Evolutionary conservation across 2,329 filamentous ascomycete genomes (phyloP), one percentile per base, ranked within the genome.

Genomic region (Arthrinium phaeospermum): DNA sequence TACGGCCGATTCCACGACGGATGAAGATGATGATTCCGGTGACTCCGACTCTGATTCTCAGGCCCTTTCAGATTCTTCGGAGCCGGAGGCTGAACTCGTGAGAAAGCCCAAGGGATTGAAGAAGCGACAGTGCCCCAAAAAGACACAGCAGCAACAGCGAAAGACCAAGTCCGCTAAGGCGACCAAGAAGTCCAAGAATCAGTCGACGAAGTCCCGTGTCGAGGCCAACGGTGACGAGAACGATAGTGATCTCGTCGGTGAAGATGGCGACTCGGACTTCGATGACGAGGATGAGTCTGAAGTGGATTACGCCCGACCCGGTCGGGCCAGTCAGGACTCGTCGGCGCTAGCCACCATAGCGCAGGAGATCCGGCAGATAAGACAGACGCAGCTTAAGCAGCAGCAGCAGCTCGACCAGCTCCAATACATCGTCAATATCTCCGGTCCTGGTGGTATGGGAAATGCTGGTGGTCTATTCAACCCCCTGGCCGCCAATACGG

Each of bases 141-240:
- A 79, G 73, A 80, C 78, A 70, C 79, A 78, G 30, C 30, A 47
- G 24, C 46, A 49, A 30, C 45, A 53, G 46, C 22, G 34, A 53
- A 69, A 69, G 68, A 12, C 37, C 47, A 70, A 70, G 13, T 68
- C 34, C 10, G 24, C 44, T 44, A 68, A 74, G 51, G 57, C 70
- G 14, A 16, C 75, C 1, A 80, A 76, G 71, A 78, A 79, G 71
- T 71, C 72, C 0, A 81, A 78, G 71, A 82, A 79, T 74, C 61
- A 70, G 0, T 10, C 69, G 64, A 80, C 68, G 64, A 80, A 78
- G 69, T 34, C 70, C 3, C 71, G 74, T 44, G 71, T 68, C 0
- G 76, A 78, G 13, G 74, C 70, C 4, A n/a, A 68, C n/a, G 8
- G n/a, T 13, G 34, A 22, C 6, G 67, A 30, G 27, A 4, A 68